Evolutionary conservation across 768 basidiomycete genomes (phyloP), one percentile per base, ranked within the genome.

Genomic region (Leccinum disarticulatum): DNA sequence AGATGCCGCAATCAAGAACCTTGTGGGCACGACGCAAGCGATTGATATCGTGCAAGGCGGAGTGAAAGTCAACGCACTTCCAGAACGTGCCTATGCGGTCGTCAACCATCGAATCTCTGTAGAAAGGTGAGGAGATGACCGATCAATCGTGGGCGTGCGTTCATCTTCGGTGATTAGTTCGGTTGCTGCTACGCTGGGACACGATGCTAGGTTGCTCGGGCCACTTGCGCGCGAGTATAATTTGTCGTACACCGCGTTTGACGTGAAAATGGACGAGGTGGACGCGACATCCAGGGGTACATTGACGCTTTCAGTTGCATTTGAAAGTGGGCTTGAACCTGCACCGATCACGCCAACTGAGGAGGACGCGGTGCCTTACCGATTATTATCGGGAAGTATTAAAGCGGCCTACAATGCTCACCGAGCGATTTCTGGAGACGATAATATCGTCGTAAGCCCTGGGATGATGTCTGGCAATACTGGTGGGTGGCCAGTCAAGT

Each of bases 31-130:
- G 4, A 92, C 91, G 1, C 89, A 91, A 71, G 92, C 92, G 1
- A 81, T 88, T 48, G 90, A 92, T 66, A 68, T 94, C 13, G 80
- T 86, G 36, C 74, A 78, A n/a, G 85, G 85, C 22, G 87, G 86
- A 11, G 82, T 87, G 30, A 91, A 92, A 72, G 79, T 80, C 28
- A 93, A 93, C 66, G 90, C 91, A 28, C 80, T 95, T 25, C 92
- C 92, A 1, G 91, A 93, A 72, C 78, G 76, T 57, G 87, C 83
- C 1, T 85, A 77, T 70, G 88, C 86, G 1, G 71, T 91, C 25
- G 80, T 91, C 30, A 90, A 92, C 67, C 88, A 89, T 66, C 85
- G 90, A 6, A 83, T 91, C 54, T 79, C 86, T 5, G 81, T 82
- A 7, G 77, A 80, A 52, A 87, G 85, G 86, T 80, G 30, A 35